Base-by-base conservation (phyloP, 306 rosid genomes). In the Rubus idaeus region DNA sequence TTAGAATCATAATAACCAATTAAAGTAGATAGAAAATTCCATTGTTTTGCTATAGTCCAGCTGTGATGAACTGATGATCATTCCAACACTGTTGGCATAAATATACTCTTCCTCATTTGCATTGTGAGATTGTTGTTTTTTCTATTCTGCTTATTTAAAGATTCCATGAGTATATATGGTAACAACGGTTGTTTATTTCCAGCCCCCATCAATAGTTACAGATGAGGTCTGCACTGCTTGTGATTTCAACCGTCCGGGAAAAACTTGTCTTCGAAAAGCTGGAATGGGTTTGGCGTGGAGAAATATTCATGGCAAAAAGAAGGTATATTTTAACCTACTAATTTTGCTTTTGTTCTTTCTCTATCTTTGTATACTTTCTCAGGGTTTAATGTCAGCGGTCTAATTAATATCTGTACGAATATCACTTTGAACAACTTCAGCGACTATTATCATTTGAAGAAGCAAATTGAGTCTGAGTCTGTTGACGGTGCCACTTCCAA, bases 281-380 rank as follows among this genome's bases (percentile, higher is more conserved):
- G 86, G 98, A 94, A 85, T 94, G 98, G 98, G 97, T 91, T 82
- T 94, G 98, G 98, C 97, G 98, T 64, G 98, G 98, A 81, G 97
- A 92, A 87, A 80, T 80, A 65, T 94, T 86, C 93, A 89, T 78
- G 88, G 98, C 92, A 77, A 90, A 88, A 86, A 92, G 77, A 83
- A 95, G 98, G 98, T 89, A 35, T 58, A 8, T 51, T 55, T 39
- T 64, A 17, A 20, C 16, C 14, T 40, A 23, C 7, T 40, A 42
- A 53, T 37, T 70, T 57, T 46, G 6, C 51, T 42, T 57, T 49
- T 65, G 26, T 60, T 68, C 53, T 64, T 26, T 70, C 9, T 50
- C 35, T n/a, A 64, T 17, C 69, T 30, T 30, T 53, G 70, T 42
- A 63, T 81, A 70, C 50, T 77, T 74, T 76, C 23, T 55, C 70